Percentiles rank a stretch among this genome's conserved stretches.
These are phyloP conservation scores for Lecanicillium sp. DNA, from an alignment of 2,329 filamentous ascomycete species.

Conservation along the genomic window DNA sequence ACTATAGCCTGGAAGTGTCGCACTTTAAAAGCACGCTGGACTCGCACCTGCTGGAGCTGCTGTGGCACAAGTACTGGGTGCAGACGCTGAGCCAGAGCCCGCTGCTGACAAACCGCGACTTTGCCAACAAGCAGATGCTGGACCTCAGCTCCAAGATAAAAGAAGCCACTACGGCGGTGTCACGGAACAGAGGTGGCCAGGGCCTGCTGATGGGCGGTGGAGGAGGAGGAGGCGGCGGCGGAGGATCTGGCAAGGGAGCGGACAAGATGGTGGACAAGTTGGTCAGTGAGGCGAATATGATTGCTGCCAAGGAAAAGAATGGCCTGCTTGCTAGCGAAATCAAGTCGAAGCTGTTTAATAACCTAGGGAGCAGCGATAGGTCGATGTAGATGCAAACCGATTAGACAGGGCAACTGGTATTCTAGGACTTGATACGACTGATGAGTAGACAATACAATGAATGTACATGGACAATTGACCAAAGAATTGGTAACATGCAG, in stretches of 20 bases:
- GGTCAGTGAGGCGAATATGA: constrained; percentile 50
- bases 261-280: constrained; percentile 50
- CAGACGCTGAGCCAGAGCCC: constrained; percentile 89
- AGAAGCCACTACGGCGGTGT: constrained; percentile 42
- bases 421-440: too few species aligned
- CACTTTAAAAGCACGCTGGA: constrained; percentile 94
- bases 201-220: constrained; percentile 16
- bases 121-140: constrained; percentile 82
- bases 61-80: constrained; percentile 99
- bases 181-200: constrained; percentile 17
- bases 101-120: constrained; percentile 86
- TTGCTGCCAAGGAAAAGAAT: constrained; percentile 54
- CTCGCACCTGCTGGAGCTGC: constrained; percentile 70
- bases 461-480: too few species aligned
- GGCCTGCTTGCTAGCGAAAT: constrained; percentile 54
- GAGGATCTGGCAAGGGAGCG: constrained; percentile 38
- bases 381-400: too few species aligned
- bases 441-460: too few species aligned
- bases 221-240: constrained; percentile 30
- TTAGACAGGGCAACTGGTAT: too few species aligned
- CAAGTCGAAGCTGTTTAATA: constrained; percentile 54
- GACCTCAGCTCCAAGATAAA: constrained; percentile 79
- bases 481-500: too few species aligned
- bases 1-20: constrained; percentile 85
- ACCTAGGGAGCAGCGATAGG: constrained; percentile 19